Conservation (phyloP, 1,284 basidiomycete genomes). For the Polyporus tsugae region DNA sequence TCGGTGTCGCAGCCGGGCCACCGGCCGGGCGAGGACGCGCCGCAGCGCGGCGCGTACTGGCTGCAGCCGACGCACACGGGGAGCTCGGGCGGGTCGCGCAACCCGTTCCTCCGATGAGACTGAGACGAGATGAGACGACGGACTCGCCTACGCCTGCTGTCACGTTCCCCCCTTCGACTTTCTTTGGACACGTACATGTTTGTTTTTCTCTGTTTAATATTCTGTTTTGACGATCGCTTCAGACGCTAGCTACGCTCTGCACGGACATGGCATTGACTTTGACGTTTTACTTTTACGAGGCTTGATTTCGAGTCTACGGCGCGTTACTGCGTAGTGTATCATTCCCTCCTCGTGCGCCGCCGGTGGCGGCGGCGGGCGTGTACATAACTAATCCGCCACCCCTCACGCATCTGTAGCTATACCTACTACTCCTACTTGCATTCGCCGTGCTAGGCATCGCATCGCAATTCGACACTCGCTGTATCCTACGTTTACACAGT, state of each 20-base stretch:
- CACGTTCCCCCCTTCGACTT: constrained; percentile 26
- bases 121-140: constrained; percentile 1
- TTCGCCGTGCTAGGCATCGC: constrained; percentile 8
- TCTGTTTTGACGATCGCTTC: background rate
- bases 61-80: constrained; percentile 45
- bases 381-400: constrained; percentile 5
- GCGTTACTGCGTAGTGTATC: constrained; percentile 1
- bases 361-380: constrained; percentile 1
- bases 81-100: constrained; percentile 44
- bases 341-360: background rate
- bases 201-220: background rate
- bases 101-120: constrained; percentile 43
- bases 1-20: constrained; percentile 43
- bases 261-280: constrained; percentile 16
- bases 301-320: background rate
- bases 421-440: constrained; percentile 1
- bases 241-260: constrained; percentile 19
- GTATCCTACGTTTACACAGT: constrained; percentile 9
- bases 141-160: constrained; percentile 2
- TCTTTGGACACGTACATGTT: constrained; percentile 26
- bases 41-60: constrained; percentile 42
- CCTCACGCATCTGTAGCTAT: constrained; percentile 7
- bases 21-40: constrained; percentile 30
- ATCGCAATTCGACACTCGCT: constrained; percentile 5
- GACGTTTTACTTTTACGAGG: constrained; percentile 16